phyloP scores from a whole-genome alignment of 352 stramenopile genomes.

The Globisporangium barbulae region DNA sequence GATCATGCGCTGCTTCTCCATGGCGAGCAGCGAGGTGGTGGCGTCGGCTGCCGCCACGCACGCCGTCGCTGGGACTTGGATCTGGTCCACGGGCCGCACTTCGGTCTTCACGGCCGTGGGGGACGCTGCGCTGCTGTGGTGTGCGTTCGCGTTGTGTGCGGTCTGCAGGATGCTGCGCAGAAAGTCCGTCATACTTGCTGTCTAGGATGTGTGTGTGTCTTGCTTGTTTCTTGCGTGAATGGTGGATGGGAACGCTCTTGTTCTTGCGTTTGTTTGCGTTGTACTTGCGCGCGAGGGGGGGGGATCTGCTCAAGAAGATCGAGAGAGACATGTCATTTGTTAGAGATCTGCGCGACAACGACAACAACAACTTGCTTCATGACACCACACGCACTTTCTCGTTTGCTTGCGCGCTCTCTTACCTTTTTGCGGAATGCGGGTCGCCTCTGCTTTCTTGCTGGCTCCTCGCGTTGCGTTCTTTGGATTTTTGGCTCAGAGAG shows the following conservation, averaged over 20 bases:
- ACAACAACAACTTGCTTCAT: background rate
- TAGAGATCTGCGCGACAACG: background rate
- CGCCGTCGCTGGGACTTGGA: conserved; percentile 41
- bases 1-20: conserved; percentile 49
- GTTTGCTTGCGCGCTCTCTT: background rate
- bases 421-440: conserved; percentile 7
- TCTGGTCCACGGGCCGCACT: conserved; percentile 52
- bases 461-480: background rate
- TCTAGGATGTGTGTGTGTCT: conserved; percentile 10
- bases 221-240: background rate
- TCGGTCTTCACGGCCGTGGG: conserved; percentile 29
- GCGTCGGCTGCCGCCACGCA: conserved; percentile 18
- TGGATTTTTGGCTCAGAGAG: conserved; percentile 10
- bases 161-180: conserved; percentile 71
- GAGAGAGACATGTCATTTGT: background rate
- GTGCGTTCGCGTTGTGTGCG: conserved; percentile 29
- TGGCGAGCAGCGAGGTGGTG: conserved; percentile 13
- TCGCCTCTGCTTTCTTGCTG: background rate
- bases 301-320: background rate
- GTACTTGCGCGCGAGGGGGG: background rate
- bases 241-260: background rate
- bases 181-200: conserved; percentile 66
- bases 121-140: conserved; percentile 1
- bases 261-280: background rate
- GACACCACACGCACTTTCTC: background rate